A percentile compares a stretch with the other conserved stretches of the same genome.
phyloP scores from a whole-genome alignment of 106 monocot genomes.

The Cymbidium sinense region DNA sequence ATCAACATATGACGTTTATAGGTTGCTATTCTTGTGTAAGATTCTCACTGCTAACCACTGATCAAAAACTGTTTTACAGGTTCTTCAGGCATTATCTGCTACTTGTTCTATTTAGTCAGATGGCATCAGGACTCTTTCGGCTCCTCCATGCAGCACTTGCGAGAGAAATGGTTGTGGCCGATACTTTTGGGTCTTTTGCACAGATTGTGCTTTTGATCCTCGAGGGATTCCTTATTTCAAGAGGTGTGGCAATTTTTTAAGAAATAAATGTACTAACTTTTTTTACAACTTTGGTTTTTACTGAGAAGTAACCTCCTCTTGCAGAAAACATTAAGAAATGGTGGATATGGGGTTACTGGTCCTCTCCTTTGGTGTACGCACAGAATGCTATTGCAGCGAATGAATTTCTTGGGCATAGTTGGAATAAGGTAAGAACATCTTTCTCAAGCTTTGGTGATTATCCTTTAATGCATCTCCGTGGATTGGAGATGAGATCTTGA shows the following conservation, averaged over 20 bases:
- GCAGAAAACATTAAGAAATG: constrained; percentile 7
- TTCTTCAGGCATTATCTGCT: constrained; percentile 61
- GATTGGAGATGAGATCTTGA: constrained; percentile 33
- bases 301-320: neutral
- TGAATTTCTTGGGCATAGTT: constrained; percentile 11
- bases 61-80: constrained; percentile 27
- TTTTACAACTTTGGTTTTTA: neutral
- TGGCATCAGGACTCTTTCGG: constrained; percentile 54
- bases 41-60: neutral
- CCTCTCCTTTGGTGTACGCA: constrained; percentile 9
- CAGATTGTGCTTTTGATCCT: constrained; percentile 42
- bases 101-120: constrained; percentile 43
- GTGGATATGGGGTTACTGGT: constrained; percentile 14
- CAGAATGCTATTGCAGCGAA: constrained; percentile 9
- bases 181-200: constrained; percentile 65
- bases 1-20: neutral
- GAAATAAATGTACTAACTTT: neutral
- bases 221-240: constrained; percentile 60
- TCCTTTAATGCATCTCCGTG: constrained; percentile 1
- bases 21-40: neutral
- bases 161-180: constrained; percentile 57
- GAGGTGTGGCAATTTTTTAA: constrained; percentile 27
- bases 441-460: neutral
- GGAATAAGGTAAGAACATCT: constrained; percentile 1
- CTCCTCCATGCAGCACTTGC: constrained; percentile 41